phyloP scores from a whole-genome alignment of 768 basidiomycete species.

The Suillus placidus region DNA sequence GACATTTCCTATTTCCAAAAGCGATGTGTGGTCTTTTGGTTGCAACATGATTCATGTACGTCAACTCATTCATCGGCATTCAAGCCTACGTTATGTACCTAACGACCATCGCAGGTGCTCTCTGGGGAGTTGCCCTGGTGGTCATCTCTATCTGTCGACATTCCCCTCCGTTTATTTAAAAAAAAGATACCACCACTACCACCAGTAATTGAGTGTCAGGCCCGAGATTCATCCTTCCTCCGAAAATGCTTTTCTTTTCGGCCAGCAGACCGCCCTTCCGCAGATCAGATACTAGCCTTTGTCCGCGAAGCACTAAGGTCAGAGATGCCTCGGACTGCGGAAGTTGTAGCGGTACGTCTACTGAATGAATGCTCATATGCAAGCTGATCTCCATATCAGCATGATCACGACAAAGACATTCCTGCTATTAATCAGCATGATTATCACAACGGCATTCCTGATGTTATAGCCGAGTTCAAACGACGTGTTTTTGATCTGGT shows the following conservation, averaged over 20 bases:
- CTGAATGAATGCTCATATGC: background rate
- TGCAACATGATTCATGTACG: conserved; percentile 6
- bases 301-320: background rate
- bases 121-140: conserved; percentile 11
- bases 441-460: background rate
- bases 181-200: background rate
- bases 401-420: background rate
- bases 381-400: background rate
- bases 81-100: background rate
- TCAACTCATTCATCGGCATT: too few species aligned
- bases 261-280: conserved; percentile 1
- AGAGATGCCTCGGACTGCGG: background rate
- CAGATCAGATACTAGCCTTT: background rate
- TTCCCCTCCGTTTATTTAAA: background rate
- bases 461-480: conserved; percentile 9
- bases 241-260: background rate
- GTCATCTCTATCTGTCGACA: background rate
- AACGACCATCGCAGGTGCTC: background rate
- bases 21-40: conserved; percentile 3
- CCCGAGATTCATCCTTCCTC: background rate
- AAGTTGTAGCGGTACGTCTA: background rate
- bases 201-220: background rate
- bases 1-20: background rate
- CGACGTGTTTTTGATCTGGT: conserved; percentile 10
- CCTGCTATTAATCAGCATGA: background rate